Conservation (phyloP, 352 stramenopile genomes). For the Phytophthora quininea region DNA sequence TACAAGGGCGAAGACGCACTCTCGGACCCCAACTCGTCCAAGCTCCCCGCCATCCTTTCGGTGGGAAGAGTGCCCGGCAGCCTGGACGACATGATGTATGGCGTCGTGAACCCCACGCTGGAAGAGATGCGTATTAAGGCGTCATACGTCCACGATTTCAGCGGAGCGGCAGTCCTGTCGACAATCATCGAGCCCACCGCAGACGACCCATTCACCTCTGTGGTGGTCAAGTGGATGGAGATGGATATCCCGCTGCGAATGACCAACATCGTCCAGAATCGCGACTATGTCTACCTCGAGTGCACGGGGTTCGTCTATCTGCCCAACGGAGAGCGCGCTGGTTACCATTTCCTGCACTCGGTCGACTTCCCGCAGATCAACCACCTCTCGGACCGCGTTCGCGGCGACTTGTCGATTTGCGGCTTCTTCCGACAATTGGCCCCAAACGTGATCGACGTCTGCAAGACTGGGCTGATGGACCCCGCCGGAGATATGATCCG, state of each 20-base stretch:
- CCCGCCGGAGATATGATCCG: slow-evolving; percentile 37
- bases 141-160: slow-evolving; percentile 35
- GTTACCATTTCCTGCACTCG: slow-evolving; percentile 46
- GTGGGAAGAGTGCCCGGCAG: slow-evolving; percentile 21
- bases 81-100: slow-evolving; percentile 47
- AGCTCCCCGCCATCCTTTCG: slow-evolving; percentile 27
- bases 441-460: slow-evolving; percentile 33
- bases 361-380: slow-evolving; percentile 41
- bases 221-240: slow-evolving; percentile 45
- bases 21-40: slow-evolving; percentile 15
- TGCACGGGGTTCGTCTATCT: slow-evolving; percentile 33
- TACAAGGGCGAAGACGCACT: slow-evolving; percentile 21
- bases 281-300: slow-evolving; percentile 51
- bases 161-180: slow-evolving; percentile 27
- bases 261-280: slow-evolving; percentile 38
- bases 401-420: slow-evolving; percentile 36
- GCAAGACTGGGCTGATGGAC: slow-evolving; percentile 28
- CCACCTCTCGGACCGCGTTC: slow-evolving; percentile 25
- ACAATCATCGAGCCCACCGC: slow-evolving; percentile 30
- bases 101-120: slow-evolving; percentile 31
- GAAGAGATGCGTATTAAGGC: slow-evolving; percentile 40
- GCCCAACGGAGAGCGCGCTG: slow-evolving; percentile 31
- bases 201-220: slow-evolving; percentile 28
- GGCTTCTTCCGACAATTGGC: slow-evolving; percentile 34
- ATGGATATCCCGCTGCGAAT: slow-evolving; percentile 31